Percentiles rank a stretch among this genome's conserved stretches.
These are phyloP conservation scores for Tulasnella sp. DNA, from an alignment of 768 basidiomycete species.

Conservation along the genomic window DNA sequence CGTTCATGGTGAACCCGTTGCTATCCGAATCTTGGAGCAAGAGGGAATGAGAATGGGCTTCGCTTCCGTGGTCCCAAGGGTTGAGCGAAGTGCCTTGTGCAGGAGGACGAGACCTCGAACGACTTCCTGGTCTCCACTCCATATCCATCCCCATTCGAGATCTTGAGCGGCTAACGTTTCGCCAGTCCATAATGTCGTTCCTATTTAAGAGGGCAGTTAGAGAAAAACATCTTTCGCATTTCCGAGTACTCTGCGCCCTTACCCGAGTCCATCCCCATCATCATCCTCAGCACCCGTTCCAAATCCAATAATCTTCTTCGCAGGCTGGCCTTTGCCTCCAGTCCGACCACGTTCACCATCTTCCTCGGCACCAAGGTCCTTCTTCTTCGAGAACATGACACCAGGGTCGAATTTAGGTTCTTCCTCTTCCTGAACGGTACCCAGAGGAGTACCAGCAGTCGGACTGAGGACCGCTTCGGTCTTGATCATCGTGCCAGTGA, in stretches of 20 bases:
- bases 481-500: background rate
- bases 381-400: background rate
- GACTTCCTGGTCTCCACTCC: conserved; percentile 75
- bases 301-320: conserved; percentile 24
- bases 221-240: too few relatives aligned
- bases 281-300: conserved; percentile 43
- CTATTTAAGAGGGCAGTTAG: background rate
- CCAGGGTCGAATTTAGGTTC: conserved; percentile 8
- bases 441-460: conserved; percentile 4
- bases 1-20: conserved; percentile 23
- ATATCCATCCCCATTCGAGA: conserved; percentile 43
- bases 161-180: conserved; percentile 25
- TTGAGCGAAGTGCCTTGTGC: conserved; percentile 23
- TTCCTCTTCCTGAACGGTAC: conserved; percentile 8
- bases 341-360: conserved; percentile 1
- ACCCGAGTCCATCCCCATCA: conserved; percentile 45
- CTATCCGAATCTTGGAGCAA: conserved; percentile 25
- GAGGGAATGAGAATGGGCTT: conserved; percentile 33
- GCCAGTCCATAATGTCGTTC: background rate
- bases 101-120: conserved; percentile 30
- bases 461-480: background rate
- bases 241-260: conserved; percentile 34
- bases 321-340: conserved; percentile 13
- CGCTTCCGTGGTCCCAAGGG: conserved; percentile 20
- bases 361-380: background rate